phyloP scores from a whole-genome alignment of 805 yeast genomes.

The Wickerhamiella siamensis region DNA sequence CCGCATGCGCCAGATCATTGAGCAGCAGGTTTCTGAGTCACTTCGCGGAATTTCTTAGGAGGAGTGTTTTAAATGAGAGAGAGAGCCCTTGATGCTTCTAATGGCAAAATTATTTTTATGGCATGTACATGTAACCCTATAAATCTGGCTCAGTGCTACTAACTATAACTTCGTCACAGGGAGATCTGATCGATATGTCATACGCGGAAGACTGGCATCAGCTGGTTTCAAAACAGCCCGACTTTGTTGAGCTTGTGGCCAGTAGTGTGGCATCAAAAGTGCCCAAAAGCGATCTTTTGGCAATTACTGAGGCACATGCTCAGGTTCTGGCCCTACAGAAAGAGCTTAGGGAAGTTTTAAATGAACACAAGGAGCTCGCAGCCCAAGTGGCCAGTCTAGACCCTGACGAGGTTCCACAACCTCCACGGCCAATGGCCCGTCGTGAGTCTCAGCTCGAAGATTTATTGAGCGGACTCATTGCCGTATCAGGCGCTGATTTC shows the following conservation, averaged over 20 bases:
- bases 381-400: not conserved
- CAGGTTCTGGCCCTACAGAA: not conserved
- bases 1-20: constrained; percentile 34
- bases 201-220: not conserved
- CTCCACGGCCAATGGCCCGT: not conserved
- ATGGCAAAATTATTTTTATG: too few relatives aligned
- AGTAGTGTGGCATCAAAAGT: not conserved
- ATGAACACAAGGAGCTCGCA: not conserved
- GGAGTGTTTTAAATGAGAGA: too few relatives aligned
- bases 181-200: not conserved
- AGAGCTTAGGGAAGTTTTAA: not conserved
- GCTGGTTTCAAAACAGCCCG: not conserved
- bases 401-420: not conserved
- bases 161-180: too few relatives aligned
- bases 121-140: too few relatives aligned
- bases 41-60: too few relatives aligned
- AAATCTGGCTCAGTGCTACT: too few relatives aligned
- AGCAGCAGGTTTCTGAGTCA: constrained; percentile 28
- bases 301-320: not conserved
- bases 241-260: not conserved
- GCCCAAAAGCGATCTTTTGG: not conserved
- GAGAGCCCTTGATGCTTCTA: too few relatives aligned
- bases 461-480: not conserved
- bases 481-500: not conserved
- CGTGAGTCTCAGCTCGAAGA: not conserved